These are phyloP conservation scores for Mesembryanthemum crystallinum DNA, from an alignment of 148 eudicot species.

Conservation along the genomic window DNA sequence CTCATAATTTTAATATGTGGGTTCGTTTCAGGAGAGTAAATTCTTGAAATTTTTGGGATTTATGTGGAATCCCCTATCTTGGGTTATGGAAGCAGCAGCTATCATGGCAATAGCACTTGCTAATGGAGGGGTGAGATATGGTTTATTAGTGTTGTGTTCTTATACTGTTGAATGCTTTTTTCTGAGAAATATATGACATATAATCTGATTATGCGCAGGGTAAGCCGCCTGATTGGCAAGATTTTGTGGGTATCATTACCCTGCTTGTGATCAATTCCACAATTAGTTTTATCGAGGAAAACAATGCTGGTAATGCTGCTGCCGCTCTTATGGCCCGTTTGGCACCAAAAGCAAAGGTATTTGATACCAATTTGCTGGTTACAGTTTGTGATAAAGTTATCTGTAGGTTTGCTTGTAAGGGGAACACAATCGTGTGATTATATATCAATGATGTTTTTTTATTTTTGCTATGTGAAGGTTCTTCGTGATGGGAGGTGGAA, in stretches of 20 bases:
- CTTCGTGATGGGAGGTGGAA: slow-evolving; percentile 89
- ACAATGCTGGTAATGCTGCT: slow-evolving; percentile 99
- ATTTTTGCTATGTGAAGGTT: slow-evolving; percentile 42
- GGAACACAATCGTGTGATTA: neutral
- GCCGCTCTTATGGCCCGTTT: slow-evolving; percentile 99
- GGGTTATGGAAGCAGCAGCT: slow-evolving; percentile 99
- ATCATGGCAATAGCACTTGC: slow-evolving; percentile 99
- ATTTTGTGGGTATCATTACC: slow-evolving; percentile 96
- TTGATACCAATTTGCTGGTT: neutral
- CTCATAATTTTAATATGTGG: slow-evolving; percentile 24
- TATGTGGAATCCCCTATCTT: slow-evolving; percentile 99
- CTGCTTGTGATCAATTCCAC: slow-evolving; percentile 92
- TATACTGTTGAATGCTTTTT: neutral
- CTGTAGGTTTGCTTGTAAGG: too few relatives aligned
- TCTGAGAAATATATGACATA: neutral
- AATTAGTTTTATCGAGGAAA: slow-evolving; percentile 95
- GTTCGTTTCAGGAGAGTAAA: slow-evolving; percentile 82
- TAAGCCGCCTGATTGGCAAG: slow-evolving; percentile 99
- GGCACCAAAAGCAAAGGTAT: slow-evolving; percentile 98
- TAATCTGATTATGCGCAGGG: slow-evolving; percentile 41
- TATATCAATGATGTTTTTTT: neutral
- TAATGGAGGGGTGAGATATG: slow-evolving; percentile 87
- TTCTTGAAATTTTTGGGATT: slow-evolving; percentile 94
- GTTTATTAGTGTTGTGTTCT: neutral
- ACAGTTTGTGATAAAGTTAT: neutral